Evolutionary conservation across 371 early-diverging fungal genomes (phyloP).

Genomic region (Smittium mucronatum): DNA sequence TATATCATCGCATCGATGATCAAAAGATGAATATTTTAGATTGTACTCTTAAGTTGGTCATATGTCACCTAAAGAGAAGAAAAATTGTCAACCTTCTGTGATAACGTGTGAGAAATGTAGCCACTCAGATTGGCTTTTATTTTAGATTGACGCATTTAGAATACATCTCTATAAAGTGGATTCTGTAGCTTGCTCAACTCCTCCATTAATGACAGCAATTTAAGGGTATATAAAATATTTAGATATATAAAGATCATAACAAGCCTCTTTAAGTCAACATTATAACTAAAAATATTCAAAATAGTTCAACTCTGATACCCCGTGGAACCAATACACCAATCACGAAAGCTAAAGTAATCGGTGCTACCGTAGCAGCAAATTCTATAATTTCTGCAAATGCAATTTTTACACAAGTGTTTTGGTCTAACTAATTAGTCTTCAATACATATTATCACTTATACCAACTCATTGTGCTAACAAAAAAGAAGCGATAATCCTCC

Average conservation of each 20-base stretch:
- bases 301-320: not conserved
- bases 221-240: too few relatives aligned
- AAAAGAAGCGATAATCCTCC: not conserved
- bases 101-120: too few relatives aligned
- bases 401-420: not conserved
- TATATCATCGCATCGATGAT: too few relatives aligned
- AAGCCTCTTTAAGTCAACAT: not conserved
- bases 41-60: too few relatives aligned
- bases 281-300: not conserved
- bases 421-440: not conserved
- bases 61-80: too few relatives aligned
- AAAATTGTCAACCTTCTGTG: too few relatives aligned
- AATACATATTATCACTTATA: not conserved
- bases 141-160: too few relatives aligned
- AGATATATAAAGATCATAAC: not conserved
- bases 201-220: too few relatives aligned
- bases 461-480: not conserved
- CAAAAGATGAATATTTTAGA: too few relatives aligned
- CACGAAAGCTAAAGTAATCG: not conserved
- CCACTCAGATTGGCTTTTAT: too few relatives aligned
- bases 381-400: not conserved
- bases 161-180: too few relatives aligned
- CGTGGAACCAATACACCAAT: not conserved
- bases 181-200: too few relatives aligned
- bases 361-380: not conserved